Conservation (phyloP, 805 yeast genomes). For the Debaryomyces castellii region DNA sequence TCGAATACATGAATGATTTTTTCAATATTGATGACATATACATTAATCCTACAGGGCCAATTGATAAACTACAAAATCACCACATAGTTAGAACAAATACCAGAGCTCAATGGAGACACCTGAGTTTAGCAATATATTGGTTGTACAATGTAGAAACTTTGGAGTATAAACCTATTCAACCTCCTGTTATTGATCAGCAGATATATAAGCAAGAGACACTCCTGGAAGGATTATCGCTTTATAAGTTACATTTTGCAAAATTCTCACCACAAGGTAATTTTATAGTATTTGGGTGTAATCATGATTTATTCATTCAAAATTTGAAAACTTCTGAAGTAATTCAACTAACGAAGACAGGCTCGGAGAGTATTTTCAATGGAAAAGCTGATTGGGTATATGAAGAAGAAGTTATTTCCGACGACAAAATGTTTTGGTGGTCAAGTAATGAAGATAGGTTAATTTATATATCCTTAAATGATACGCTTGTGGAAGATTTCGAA, state of each 20-base stretch:
- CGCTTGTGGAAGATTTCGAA: slow-evolving; percentile 51
- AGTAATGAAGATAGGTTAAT: slow-evolving; percentile 57
- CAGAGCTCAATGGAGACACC: slow-evolving; percentile 43
- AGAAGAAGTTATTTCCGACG: slow-evolving; percentile 66
- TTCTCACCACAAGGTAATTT: slow-evolving; percentile 63
- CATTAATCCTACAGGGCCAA: slow-evolving; percentile 40
- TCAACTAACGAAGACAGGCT: slow-evolving; percentile 53
- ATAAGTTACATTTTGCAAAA: slow-evolving; percentile 49
- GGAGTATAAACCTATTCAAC: slow-evolving; percentile 34
- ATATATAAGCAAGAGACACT: slow-evolving; percentile 6
- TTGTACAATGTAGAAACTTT: slow-evolving; percentile 24
- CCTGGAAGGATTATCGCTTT: slow-evolving; percentile 12
- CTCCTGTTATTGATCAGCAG: slow-evolving; percentile 14
- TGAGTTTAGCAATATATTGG: slow-evolving; percentile 39
- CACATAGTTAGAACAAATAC: slow-evolving; percentile 58
- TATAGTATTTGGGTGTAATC: slow-evolving; percentile 54
- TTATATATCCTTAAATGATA: slow-evolving; percentile 58
- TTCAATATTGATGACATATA: slow-evolving; percentile 28
- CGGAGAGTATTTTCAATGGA: slow-evolving; percentile 55
- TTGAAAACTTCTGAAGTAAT: slow-evolving; percentile 19
- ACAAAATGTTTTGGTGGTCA: slow-evolving; percentile 73
- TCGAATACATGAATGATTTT: slow-evolving; percentile 43
- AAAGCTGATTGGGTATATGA: slow-evolving; percentile 84
- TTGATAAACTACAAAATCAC: slow-evolving; percentile 41
- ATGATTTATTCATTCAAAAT: slow-evolving; percentile 53